Conservation (phyloP, 768 basidiomycete species). For the Boletus pseudo-olivaceus region DNA sequence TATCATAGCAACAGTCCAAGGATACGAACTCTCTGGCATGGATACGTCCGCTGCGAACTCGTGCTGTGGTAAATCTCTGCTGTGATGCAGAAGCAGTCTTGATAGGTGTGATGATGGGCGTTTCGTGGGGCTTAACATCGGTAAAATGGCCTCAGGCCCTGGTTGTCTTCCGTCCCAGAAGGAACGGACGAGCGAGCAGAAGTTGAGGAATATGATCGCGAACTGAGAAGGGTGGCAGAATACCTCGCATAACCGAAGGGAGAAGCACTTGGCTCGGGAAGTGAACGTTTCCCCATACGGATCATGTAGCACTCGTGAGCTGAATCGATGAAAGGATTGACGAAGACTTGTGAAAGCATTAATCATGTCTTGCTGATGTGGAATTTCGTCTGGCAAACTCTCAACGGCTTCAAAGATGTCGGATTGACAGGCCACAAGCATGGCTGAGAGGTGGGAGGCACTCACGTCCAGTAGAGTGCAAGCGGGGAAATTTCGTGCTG, state of each 20-base stretch:
- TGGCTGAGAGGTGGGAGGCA: no score
- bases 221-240: not conserved
- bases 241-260: not conserved
- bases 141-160: not conserved
- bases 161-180: not conserved
- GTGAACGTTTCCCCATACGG: fast-evolving
- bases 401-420: no score
- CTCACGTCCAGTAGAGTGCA: no score
- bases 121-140: not conserved
- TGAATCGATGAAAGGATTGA: not conserved
- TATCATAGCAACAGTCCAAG: no score
- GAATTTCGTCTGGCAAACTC: no score
- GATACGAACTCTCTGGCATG: no score
- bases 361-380: no score
- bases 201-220: not conserved
- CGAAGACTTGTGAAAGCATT: not conserved
- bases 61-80: not conserved
- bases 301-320: not conserved
- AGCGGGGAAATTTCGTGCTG: no score
- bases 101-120: not conserved
- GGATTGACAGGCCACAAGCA: no score
- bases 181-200: not conserved
- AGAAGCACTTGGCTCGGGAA: no score
- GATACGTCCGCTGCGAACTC: no score
- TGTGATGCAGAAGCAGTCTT: not conserved